Conservation (phyloP, 1,284 basidiomycete species). For the Fistulinella cinereoalba region DNA sequence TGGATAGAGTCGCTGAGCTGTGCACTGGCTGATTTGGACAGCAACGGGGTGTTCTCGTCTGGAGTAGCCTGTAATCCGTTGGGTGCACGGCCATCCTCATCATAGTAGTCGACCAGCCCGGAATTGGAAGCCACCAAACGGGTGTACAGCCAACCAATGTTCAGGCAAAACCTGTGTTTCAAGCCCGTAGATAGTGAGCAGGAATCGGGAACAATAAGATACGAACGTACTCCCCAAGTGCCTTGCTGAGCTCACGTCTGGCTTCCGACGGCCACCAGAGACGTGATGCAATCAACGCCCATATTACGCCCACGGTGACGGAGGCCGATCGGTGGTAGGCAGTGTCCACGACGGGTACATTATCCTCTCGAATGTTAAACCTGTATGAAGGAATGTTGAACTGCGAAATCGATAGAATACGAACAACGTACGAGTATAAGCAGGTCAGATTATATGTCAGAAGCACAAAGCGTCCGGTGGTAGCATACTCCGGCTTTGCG, state of each 20-base stretch:
- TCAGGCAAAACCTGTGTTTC: conserved; percentile 66
- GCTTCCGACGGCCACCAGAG: conserved; percentile 97
- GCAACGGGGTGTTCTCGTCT: conserved; percentile 37
- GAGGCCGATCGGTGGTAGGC: conserved; percentile 76
- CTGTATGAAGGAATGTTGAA: conserved; percentile 37
- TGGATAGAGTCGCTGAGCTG: conserved; percentile 63
- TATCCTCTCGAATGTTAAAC: conserved; percentile 77
- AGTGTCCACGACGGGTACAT: conserved; percentile 69
- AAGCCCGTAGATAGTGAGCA: not conserved
- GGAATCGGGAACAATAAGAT: not conserved
- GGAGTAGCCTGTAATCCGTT: not conserved
- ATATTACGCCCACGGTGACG: conserved; percentile 86
- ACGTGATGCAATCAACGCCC: conserved; percentile 84
- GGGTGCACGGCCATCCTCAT: conserved; percentile 26
- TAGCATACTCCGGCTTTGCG: conserved; percentile 73
- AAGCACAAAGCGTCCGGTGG: conserved; percentile 84
- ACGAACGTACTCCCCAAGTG: conserved; percentile 74
- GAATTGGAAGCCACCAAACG: conserved; percentile 78
- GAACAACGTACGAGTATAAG: conserved; percentile 65
- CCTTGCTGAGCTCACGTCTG: conserved; percentile 79
- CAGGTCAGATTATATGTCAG: conserved; percentile 91
- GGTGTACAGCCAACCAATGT: conserved; percentile 83
- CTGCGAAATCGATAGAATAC: not conserved
- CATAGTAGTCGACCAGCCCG: conserved; percentile 45
- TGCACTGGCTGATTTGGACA: conserved; percentile 38